phyloP scores from a whole-genome alignment of 2,329 filamentous ascomycete genomes.

The Ophiosphaerella herpotricha region DNA sequence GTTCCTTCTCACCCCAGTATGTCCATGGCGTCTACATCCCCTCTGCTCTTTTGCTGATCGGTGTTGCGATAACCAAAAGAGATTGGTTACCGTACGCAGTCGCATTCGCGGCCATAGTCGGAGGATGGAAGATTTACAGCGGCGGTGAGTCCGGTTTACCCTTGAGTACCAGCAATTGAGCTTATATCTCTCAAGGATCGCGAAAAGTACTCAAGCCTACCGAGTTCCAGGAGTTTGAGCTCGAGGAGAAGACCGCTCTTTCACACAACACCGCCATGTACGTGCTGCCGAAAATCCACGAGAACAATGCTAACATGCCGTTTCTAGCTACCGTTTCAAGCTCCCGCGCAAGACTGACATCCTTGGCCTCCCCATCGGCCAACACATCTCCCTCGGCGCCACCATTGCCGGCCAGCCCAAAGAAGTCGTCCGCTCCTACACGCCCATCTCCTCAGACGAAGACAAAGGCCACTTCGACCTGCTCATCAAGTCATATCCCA shows the following conservation, averaged over 20 bases:
- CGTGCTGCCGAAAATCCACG: constrained; percentile 31
- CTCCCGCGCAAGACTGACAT: constrained; percentile 78
- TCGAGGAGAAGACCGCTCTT: constrained; percentile 92
- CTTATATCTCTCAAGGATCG: constrained; percentile 2
- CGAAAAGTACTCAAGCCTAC: constrained; percentile 81
- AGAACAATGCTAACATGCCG: constrained; percentile 7
- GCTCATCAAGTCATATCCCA: constrained; percentile 96
- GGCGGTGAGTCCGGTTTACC: constrained; percentile 61
- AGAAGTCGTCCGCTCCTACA: constrained; percentile 49
- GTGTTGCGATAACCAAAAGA: constrained; percentile 75
- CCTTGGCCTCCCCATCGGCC: constrained; percentile 94
- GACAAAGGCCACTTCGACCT: constrained; percentile 88
- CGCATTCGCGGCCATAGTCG: constrained; percentile 67
- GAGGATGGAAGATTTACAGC: constrained; percentile 71
- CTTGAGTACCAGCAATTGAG: not conserved
- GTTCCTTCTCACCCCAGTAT: constrained; percentile 59
- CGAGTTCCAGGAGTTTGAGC: constrained; percentile 87
- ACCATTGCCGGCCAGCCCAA: constrained; percentile 51
- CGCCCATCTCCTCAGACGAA: constrained; percentile 48
- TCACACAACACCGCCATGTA: constrained; percentile 98
- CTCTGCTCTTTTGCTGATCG: constrained; percentile 75
- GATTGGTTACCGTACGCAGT: constrained; percentile 72
- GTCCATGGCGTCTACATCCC: constrained; percentile 84
- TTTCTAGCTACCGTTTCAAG: constrained; percentile 80
- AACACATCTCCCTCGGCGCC: constrained; percentile 94